phyloP scores from a whole-genome alignment of 768 basidiomycete genomes.

The Obba rivulosa region DNA sequence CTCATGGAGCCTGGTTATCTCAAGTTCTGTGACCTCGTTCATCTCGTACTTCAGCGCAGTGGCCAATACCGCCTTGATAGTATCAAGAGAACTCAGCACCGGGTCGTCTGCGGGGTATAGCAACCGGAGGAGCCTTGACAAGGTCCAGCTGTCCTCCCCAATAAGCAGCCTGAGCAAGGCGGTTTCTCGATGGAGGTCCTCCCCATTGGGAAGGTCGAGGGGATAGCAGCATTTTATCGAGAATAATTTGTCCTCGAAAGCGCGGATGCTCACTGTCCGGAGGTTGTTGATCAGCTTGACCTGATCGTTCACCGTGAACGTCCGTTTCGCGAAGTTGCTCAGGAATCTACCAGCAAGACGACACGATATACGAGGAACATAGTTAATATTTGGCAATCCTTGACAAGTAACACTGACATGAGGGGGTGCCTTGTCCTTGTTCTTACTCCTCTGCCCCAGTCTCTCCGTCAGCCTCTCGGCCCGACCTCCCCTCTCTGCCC shows the following conservation, averaged over 20 bases:
- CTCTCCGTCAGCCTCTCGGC: slow-evolving; percentile 13
- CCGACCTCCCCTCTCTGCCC: slow-evolving; percentile 12
- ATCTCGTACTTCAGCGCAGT: too few species aligned
- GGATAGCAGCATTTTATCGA: too few species aligned
- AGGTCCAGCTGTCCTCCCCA: too few species aligned
- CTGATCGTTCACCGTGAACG: slow-evolving; percentile 90
- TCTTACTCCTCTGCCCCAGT: slow-evolving; percentile 12
- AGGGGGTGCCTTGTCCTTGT: slow-evolving; percentile 63
- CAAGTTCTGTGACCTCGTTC: too few species aligned
- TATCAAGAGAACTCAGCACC: too few species aligned
- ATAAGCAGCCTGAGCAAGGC: too few species aligned
- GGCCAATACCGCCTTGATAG: too few species aligned
- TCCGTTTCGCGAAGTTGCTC: slow-evolving; percentile 87
- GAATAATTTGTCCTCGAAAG: slow-evolving; percentile 7
- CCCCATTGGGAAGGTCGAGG: too few species aligned
- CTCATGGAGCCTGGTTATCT: too few species aligned
- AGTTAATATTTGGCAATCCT: slow-evolving; percentile 1
- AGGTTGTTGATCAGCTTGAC: slow-evolving; percentile 96
- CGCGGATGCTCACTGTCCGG: slow-evolving; percentile 52
- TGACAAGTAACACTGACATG: slow-evolving; percentile 39
- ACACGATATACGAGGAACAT: not conserved
- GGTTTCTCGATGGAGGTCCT: too few species aligned
- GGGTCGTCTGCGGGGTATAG: too few species aligned
- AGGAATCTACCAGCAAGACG: slow-evolving; percentile 64
- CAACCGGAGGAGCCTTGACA: too few species aligned